Evolutionary conservation across 805 yeast genomes (phyloP), one percentile per base, ranked within the genome.

Genomic region (Isabelozyma pseudorhagii): DNA sequence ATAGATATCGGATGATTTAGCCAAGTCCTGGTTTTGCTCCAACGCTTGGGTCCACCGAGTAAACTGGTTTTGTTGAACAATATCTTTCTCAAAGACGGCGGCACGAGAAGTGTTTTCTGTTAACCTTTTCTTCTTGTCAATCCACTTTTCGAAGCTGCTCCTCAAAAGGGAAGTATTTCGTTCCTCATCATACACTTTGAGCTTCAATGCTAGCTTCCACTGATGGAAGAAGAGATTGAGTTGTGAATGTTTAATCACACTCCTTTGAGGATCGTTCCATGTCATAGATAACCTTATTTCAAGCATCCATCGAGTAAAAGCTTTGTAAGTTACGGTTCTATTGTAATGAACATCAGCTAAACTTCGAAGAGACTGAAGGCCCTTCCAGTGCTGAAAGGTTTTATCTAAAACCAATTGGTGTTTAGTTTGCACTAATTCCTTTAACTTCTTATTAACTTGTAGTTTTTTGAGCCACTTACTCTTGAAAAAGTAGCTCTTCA

Each of bases 1-100:
- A 46, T 60, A 57, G 15, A 58, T 47, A 27, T 58, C 63, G 1
- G 67, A 62, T 5, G 54, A 31, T 31, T 31, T 13, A 8, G n/a
- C 36, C 49, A 51, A 46, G 27, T 56, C 58, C 4, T 38, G 18
- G 11, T 25, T 14, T 4, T 45, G 44, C 5, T 39, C 38, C 11
- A 38, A 14, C 7, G 40, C 40, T 13, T 11, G 36, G 4, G 39
- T 27, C 58, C 58, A 54, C 27, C 14, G 46, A 11, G 17, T 10
- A 4, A 50, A 45, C 9, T 15, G 15, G 25, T 46, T 47, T n/a
- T 14, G 44, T 13, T 18, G 34, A 34, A 38, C 41, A n/a, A 13
- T 43, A n/a, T 7, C n/a, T 11, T n/a, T 13, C n/a, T 47, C 42
- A 34, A 40, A 44, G 8, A 7, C 25, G 7, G 39, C 46, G 1